phyloP scores from a whole-genome alignment of 2,329 filamentous ascomycete genomes.

The Paramyrothecium roridum region DNA sequence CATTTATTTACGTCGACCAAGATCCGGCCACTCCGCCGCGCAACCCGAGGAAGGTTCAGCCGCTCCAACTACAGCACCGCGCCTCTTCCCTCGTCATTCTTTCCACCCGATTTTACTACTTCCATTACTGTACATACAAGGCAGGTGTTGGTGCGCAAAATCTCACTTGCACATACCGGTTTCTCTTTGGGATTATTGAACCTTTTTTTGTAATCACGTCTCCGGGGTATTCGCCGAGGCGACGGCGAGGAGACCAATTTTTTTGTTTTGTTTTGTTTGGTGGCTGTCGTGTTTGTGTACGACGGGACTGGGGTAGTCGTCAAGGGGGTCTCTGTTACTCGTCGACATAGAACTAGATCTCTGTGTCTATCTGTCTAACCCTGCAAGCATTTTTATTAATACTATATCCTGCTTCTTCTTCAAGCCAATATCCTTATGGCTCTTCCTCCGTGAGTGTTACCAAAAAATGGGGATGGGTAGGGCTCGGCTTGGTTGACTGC shows the following conservation, averaged over 20 bases:
- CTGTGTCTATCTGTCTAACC: not conserved
- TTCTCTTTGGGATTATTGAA: not conserved
- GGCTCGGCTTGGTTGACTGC: too few relatives aligned
- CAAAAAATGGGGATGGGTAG: too few relatives aligned
- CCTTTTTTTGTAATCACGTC: not conserved
- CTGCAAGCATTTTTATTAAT: not conserved
- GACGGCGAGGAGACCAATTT: not conserved
- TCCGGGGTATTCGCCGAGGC: not conserved
- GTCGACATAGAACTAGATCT: not conserved
- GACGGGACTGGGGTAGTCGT: not conserved
- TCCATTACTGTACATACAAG: not conserved
- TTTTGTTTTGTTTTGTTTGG: not conserved
- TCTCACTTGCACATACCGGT: not conserved
- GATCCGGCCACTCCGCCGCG: constrained; percentile 1
- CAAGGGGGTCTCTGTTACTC: not conserved
- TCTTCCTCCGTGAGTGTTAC: too few relatives aligned
- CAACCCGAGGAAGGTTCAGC: constrained; percentile 4
- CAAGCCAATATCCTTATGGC: not conserved
- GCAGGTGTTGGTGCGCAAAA: not conserved
- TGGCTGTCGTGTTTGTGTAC: too few relatives aligned
- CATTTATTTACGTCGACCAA: constrained; percentile 4
- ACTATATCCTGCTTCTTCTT: not conserved
- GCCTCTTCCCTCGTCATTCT: not conserved
- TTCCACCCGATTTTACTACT: not conserved
- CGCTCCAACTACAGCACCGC: not conserved